Base-by-base conservation (phyloP, 1,284 basidiomycete species). In the Neolentinus lepideus region DNA sequence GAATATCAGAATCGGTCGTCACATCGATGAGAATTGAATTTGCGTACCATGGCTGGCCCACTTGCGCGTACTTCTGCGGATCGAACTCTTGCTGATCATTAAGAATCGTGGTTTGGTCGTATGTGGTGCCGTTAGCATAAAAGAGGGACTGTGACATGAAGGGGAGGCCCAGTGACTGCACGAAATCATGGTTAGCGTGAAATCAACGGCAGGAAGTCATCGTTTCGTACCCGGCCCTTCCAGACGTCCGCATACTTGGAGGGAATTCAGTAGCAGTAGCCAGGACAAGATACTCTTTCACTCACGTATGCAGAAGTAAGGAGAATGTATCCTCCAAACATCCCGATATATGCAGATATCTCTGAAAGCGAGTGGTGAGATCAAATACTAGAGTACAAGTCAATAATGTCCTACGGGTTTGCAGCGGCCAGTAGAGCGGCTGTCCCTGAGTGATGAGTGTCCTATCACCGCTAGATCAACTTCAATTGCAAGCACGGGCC, bases 51-150 rank as follows among this genome's bases (percentile, higher is more conserved):
- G 66, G 65, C 14, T 80, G 61, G 12, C 77, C 78, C 52, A 79
- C 71, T 57, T 75, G 64, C 0, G 65, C 72, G 9, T 79, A 69
- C 12, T 75, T 66, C 11, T 64, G 66, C 1, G 70, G 66, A 57
- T 81, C 77, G 31, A 81, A 75, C 43, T 76, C 71, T 48, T 75
- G 72, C 43, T 80, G 69, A 36, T 74, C 69, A 58, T 79, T 71
- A 53, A 81, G 66, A 56, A 81, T 81, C 45, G 70, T 62, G 0
- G 68, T 57, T 58, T 81, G 79, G 56, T 80, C 60, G 53, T 76
- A 82, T 2, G 67, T 45, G 0, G 76, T 71, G 4, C 79, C 80
- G 43, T 82, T 78, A 52, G 69, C 63, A 47, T 79, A 9, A 35
- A 54, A 54, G 24, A 54, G 52, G 19, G 21, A 24, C 21, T 21